Percentiles rank a stretch among this genome's conserved stretches.
Conservation (phyloP, 352 stramenopile species). For the Pythium inflatum region DNA sequence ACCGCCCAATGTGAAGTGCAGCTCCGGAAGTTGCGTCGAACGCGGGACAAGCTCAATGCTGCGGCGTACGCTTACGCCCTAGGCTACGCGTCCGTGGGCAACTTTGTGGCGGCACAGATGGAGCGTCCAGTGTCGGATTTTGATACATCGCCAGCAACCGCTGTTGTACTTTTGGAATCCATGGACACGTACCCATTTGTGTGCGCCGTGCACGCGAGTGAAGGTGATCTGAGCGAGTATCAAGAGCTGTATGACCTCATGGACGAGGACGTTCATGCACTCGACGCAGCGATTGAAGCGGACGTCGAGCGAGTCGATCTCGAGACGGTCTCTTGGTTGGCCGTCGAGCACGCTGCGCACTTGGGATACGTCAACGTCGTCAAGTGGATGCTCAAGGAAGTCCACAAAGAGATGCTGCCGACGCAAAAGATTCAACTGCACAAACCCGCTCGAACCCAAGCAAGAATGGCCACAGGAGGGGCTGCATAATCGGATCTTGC, state of each 20-base stretch:
- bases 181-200: conserved; percentile 14
- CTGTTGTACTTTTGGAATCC: conserved; percentile 5
- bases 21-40: not conserved
- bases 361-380: conserved; percentile 33
- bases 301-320: conserved; percentile 9
- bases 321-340: conserved; percentile 16
- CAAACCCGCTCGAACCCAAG: too few species aligned
- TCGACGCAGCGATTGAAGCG: conserved; percentile 20
- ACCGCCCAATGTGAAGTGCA: too few species aligned
- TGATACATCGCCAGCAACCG: not conserved
- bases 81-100: conserved; percentile 6
- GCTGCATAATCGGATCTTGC: too few species aligned
- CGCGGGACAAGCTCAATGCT: conserved; percentile 2
- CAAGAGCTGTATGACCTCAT: not conserved
- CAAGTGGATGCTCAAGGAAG: conserved; percentile 28
- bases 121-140: not conserved
- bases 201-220: not conserved
- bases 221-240: conserved; percentile 17
- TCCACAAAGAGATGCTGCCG: too few species aligned
- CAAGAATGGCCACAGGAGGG: too few species aligned
- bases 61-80: conserved; percentile 21
- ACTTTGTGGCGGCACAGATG: conserved; percentile 9
- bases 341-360: conserved; percentile 27
- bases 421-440: too few species aligned
- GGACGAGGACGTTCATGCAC: conserved; percentile 23